Conservation (phyloP, 306 rosid genomes). For the Dalbergia cochinchinensis region DNA sequence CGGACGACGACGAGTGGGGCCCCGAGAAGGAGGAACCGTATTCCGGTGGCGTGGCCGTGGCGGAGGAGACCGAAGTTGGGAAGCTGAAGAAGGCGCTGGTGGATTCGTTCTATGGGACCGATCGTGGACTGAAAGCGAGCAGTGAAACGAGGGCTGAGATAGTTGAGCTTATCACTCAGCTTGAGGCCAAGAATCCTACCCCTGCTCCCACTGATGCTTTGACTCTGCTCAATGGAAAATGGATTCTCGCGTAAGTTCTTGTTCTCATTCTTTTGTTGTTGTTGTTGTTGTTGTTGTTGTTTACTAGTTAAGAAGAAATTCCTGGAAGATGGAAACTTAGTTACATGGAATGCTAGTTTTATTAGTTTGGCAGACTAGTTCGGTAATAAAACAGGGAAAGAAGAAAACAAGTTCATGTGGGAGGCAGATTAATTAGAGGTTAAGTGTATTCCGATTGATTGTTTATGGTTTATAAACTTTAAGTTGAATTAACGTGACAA, state of each 20-base stretch:
- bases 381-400: no score
- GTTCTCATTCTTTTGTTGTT: no score
- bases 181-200: slow-evolving; percentile 84
- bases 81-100: slow-evolving; percentile 79
- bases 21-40: slow-evolving; percentile 51
- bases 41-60: slow-evolving; percentile 42
- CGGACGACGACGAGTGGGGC: slow-evolving; percentile 62
- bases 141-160: slow-evolving; percentile 93
- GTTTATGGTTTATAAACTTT: no score
- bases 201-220: slow-evolving; percentile 94
- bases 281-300: no score
- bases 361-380: no score
- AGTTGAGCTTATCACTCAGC: slow-evolving; percentile 85
- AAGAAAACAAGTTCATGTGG: no score
- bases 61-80: slow-evolving; percentile 54
- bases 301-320: neutral
- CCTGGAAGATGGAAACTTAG: neutral
- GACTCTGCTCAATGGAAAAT: slow-evolving; percentile 84
- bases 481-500: neutral
- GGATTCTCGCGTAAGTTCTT: slow-evolving; percentile 84
- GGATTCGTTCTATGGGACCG: slow-evolving; percentile 79
- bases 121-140: slow-evolving; percentile 76
- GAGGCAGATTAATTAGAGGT: no score
- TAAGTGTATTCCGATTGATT: no score
- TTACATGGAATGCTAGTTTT: no score